Evolutionary conservation across 352 stramenopile species (phyloP).

Genomic region (Phytophthora kernoviae): DNA sequence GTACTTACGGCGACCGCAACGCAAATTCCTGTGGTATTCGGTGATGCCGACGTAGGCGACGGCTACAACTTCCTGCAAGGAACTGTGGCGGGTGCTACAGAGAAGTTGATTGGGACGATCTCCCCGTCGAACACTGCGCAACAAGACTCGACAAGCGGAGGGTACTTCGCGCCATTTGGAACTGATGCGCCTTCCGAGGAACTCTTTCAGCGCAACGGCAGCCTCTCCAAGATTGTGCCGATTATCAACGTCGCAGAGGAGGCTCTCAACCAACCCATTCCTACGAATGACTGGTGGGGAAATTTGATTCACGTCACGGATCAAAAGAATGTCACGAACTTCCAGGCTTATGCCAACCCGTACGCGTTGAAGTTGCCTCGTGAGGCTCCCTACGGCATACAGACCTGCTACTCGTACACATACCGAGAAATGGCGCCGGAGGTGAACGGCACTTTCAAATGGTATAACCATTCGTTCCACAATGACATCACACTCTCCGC

Average conservation of each 20-base stretch:
- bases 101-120: constrained; percentile 1
- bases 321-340: constrained; percentile 46
- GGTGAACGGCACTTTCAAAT: constrained; percentile 59
- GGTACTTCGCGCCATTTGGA: constrained; percentile 31
- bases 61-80: constrained; percentile 2
- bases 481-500: constrained; percentile 76
- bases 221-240: constrained; percentile 36
- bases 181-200: constrained; percentile 31
- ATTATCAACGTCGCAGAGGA: constrained; percentile 66
- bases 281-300: constrained; percentile 86
- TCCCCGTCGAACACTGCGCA: neutral
- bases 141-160: neutral
- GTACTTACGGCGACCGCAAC: neutral
- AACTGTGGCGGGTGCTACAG: neutral
- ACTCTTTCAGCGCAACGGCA: constrained; percentile 41
- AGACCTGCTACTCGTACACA: constrained; percentile 66
- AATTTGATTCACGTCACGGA: constrained; percentile 69
- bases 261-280: constrained; percentile 55
- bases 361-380: constrained; percentile 65
- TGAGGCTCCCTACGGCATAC: constrained; percentile 52
- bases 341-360: constrained; percentile 67
- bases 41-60: neutral
- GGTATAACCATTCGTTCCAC: constrained; percentile 60
- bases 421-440: constrained; percentile 50
- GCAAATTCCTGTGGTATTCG: neutral